Percentiles rank a stretch among this genome's conserved stretches.
These are phyloP conservation scores for Penicilliopsis zonata DNA, from an alignment of 495 filamentous ascomycete genomes.

Conservation along the genomic window DNA sequence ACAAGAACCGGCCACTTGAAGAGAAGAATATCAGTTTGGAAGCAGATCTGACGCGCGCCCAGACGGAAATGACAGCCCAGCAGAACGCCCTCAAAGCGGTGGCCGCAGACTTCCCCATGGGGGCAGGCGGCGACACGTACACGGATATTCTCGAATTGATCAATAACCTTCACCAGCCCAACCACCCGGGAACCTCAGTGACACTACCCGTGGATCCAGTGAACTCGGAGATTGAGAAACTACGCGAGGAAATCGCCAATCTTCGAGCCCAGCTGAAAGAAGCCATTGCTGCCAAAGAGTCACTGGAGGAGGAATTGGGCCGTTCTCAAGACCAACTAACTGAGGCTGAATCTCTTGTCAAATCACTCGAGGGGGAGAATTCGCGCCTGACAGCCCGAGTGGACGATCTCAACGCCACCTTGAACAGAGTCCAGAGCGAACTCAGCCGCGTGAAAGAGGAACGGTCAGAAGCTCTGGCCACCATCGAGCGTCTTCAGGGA, in stretches of 20 bases:
- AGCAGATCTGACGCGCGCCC: constrained; percentile 25
- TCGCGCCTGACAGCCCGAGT: constrained; percentile 20
- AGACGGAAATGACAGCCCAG: constrained; percentile 32
- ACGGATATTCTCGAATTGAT: constrained; percentile 32
- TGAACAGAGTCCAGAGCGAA: constrained; percentile 24
- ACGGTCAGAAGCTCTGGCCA: constrained; percentile 40
- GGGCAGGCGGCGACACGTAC: constrained; percentile 23
- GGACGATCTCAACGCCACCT: constrained; percentile 21
- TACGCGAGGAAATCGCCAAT: constrained; percentile 17
- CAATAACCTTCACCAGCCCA: constrained; percentile 21
- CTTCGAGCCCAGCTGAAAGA: constrained; percentile 20
- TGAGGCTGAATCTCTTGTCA: constrained; percentile 30
- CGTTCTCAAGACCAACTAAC: constrained; percentile 24
- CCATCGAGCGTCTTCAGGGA: constrained; percentile 78
- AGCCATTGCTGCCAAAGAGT: constrained; percentile 12
- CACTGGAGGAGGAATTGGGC: constrained; percentile 20
- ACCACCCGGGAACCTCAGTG: constrained; percentile 5
- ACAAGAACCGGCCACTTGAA: constrained; percentile 26
- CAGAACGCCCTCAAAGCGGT: constrained; percentile 29
- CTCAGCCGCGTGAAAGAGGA: constrained; percentile 21
- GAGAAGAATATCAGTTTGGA: constrained; percentile 32
- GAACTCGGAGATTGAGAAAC: constrained; percentile 11
- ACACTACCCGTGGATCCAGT: constrained; percentile 8
- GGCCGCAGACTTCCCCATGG: constrained; percentile 26
- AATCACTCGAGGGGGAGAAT: constrained; percentile 37